Evolutionary conservation across 768 basidiomycete genomes (phyloP).

Genomic region (Pisolithus marmoratus): DNA sequence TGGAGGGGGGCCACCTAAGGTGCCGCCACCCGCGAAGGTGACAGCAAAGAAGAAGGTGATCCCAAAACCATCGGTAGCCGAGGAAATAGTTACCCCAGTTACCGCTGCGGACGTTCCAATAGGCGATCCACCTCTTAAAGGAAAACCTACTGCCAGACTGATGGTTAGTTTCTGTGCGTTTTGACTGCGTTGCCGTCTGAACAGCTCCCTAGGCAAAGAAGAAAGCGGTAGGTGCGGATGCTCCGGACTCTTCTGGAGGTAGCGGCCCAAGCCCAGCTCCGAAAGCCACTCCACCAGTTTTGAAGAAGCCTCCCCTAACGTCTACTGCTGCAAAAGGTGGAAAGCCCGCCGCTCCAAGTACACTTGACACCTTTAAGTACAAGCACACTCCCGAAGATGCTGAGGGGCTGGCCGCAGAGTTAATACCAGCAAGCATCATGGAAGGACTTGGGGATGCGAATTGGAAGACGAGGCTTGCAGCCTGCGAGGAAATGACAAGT

Average conservation of each 20-base stretch:
- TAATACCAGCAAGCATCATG: constrained; percentile 66
- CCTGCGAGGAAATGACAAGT: constrained; percentile 74
- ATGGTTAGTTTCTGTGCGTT: constrained; percentile 22
- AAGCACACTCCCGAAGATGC: constrained; percentile 91
- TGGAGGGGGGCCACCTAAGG: constrained; percentile 41
- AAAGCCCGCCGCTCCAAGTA: constrained; percentile 48
- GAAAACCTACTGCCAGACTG: constrained; percentile 48
- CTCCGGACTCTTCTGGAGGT: constrained; percentile 20
- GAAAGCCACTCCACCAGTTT: constrained; percentile 24
- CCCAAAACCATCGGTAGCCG: constrained; percentile 26
- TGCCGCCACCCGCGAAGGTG: constrained; percentile 26
- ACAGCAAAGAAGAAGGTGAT: constrained; percentile 33
- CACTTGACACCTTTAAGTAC: constrained; percentile 84
- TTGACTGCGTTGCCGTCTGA: not conserved
- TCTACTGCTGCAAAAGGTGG: constrained; percentile 33
- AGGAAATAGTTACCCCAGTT: constrained; percentile 15
- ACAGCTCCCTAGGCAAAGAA: constrained; percentile 46
- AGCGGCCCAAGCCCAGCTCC: constrained; percentile 16
- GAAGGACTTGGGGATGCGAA: constrained; percentile 78
- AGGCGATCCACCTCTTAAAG: constrained; percentile 24
- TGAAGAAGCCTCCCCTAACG: constrained; percentile 40
- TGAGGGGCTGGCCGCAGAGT: constrained; percentile 65
- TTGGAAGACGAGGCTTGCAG: constrained; percentile 90
- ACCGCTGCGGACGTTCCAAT: constrained; percentile 11
- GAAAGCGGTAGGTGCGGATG: constrained; percentile 31